Percentiles rank a stretch among this genome's conserved stretches.
phyloP scores from a whole-genome alignment of 768 basidiomycete species.

The Erythrobasidium yunnanense region DNA sequence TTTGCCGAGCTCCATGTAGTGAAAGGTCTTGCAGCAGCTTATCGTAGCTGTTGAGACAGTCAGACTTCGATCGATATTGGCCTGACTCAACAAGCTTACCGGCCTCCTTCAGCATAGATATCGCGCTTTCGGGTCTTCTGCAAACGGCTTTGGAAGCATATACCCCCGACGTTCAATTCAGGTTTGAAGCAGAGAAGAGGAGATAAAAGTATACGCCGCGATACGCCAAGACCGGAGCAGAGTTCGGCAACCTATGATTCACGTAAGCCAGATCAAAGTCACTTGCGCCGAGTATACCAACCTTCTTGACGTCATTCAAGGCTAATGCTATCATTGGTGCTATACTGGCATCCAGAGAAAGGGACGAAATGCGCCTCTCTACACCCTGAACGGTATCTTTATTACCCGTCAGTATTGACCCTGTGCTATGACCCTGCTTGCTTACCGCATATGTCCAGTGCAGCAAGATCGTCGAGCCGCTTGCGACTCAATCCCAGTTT shows the following conservation, averaged over 20 bases:
- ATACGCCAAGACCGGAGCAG: constrained; percentile 34
- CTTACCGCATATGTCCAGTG: constrained; percentile 34
- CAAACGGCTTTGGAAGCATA: constrained; percentile 35
- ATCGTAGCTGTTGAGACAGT: constrained; percentile 34
- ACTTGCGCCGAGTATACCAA: background rate
- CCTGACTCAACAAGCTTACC: constrained; percentile 24
- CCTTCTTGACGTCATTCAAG: constrained; percentile 33
- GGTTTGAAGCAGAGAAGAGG: constrained; percentile 36
- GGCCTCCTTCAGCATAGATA: constrained; percentile 39
- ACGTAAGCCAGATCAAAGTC: background rate
- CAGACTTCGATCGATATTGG: background rate
- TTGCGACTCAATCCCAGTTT: constrained; percentile 35
- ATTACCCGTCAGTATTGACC: too few species aligned
- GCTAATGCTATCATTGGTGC: background rate
- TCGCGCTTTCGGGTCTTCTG: constrained; percentile 34
- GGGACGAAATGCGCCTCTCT: constrained; percentile 29
- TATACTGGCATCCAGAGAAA: too few species aligned
- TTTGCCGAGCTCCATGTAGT: constrained; percentile 30
- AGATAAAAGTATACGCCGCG: constrained; percentile 33
- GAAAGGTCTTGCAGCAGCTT: constrained; percentile 37
- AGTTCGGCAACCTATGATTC: constrained; percentile 26
- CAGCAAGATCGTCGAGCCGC: constrained; percentile 32
- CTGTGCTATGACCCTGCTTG: too few species aligned
- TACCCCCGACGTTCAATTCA: constrained; percentile 34
- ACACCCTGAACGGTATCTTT: too few species aligned